Conservation (phyloP, 108 stramenopile genomes). For the Bacterosira constricta region DNA sequence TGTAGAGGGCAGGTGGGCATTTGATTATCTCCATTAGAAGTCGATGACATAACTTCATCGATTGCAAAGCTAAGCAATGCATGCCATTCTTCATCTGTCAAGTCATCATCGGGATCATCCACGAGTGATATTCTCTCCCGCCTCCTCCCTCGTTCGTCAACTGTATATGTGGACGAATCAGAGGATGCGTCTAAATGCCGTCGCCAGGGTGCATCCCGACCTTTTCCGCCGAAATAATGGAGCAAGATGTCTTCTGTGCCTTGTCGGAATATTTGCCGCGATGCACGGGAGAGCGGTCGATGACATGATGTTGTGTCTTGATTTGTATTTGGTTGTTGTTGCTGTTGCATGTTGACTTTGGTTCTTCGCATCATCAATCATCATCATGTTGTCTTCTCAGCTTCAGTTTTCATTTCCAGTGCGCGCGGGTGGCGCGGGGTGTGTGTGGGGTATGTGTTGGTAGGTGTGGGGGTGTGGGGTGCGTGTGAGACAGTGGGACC, state of each 20-base stretch:
- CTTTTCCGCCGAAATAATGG: constrained; percentile 1
- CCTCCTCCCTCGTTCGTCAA: not conserved
- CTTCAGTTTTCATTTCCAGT: too few species aligned
- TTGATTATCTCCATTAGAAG: not conserved
- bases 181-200: not conserved
- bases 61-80: constrained; percentile 10
- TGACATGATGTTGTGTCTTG: too few species aligned
- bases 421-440: too few species aligned
- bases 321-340: too few species aligned
- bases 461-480: too few species aligned
- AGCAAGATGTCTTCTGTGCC: not conserved
- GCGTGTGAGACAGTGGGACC: too few species aligned
- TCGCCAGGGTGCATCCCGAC: not conserved
- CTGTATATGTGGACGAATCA: too few species aligned
- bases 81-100: constrained; percentile 13
- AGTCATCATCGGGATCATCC: constrained; percentile 3
- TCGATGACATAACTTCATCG: not conserved
- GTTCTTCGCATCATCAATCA: too few species aligned
- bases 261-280: constrained; percentile 14
- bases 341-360: too few species aligned
- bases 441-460: too few species aligned
- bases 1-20: constrained; percentile 8
- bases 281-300: constrained; percentile 5
- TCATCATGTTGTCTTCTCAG: too few species aligned
- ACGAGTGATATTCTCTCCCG: constrained; percentile 4